phyloP scores from a whole-genome alignment of 176 grass and related monocot genomes.

The Carex myosuroides region DNA sequence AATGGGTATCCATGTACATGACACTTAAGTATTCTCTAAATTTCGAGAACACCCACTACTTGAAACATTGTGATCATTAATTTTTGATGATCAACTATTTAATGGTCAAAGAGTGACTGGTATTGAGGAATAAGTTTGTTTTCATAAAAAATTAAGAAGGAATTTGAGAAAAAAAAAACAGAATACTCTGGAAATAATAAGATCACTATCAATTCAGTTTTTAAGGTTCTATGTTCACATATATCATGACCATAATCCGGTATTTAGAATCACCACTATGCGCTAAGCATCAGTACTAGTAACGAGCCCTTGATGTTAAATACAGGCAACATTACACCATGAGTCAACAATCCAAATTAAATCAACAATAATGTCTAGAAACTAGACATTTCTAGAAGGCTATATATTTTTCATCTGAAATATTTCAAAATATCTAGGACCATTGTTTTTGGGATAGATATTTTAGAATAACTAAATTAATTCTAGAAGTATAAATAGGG shows the following conservation, averaged over 20 bases:
- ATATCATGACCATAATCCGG: too few species aligned
- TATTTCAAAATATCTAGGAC: too few species aligned
- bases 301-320: not conserved
- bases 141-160: not conserved
- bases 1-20: not conserved
- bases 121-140: not conserved
- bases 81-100: not conserved
- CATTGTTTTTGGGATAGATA: too few species aligned
- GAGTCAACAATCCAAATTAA: too few species aligned
- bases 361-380: too few species aligned
- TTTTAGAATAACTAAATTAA: too few species aligned
- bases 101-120: not conserved
- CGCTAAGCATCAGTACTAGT: not conserved
- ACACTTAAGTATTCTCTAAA: not conserved
- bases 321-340: too few species aligned
- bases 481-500: too few species aligned
- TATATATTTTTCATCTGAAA: too few species aligned
- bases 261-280: not conserved
- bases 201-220: not conserved
- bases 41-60: not conserved
- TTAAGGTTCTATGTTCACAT: not conserved
- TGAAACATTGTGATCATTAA: not conserved
- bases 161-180: not conserved
- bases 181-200: not conserved
- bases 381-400: too few species aligned